phyloP scores from a whole-genome alignment of 371 early-diverging fungal species.

The Rhizopus sp. region DNA sequence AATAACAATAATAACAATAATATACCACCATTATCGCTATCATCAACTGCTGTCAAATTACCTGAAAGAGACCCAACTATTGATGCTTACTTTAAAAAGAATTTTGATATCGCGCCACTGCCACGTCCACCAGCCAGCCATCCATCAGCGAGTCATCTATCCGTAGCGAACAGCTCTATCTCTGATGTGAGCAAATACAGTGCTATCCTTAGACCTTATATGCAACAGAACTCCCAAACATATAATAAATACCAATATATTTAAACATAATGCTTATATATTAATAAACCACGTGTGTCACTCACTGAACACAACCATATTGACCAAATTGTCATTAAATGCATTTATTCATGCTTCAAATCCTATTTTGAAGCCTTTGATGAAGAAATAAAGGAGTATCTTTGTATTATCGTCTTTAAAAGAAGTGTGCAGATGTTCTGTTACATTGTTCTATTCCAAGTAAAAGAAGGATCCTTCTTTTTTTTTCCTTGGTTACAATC shows the following conservation, averaged over 20 bases:
- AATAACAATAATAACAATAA: no score
- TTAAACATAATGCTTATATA: no score
- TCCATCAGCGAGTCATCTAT: neutral
- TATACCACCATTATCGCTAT: no score
- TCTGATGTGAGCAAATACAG: conserved; percentile 1
- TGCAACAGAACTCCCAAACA: neutral
- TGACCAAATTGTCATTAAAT: no score
- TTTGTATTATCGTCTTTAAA: no score
- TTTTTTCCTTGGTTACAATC: no score
- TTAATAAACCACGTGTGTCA: neutral
- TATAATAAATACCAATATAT: neutral
- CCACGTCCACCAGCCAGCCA: neutral
- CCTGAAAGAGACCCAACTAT: neutral
- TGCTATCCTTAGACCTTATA: neutral
- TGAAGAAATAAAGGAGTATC: no score
- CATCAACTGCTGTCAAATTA: neutral
- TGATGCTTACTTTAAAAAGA: conserved; percentile 1
- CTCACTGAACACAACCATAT: neutral
- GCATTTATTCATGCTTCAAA: no score
- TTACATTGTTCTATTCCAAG: no score
- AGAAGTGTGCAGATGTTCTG: no score
- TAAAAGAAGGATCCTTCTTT: no score
- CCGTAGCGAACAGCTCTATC: neutral
- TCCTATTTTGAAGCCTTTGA: no score
- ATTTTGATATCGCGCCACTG: neutral